Evolutionary conservation across 345 rosid species (phyloP), one percentile per base, ranked within the genome.

Genomic region (Acer negundo): DNA sequence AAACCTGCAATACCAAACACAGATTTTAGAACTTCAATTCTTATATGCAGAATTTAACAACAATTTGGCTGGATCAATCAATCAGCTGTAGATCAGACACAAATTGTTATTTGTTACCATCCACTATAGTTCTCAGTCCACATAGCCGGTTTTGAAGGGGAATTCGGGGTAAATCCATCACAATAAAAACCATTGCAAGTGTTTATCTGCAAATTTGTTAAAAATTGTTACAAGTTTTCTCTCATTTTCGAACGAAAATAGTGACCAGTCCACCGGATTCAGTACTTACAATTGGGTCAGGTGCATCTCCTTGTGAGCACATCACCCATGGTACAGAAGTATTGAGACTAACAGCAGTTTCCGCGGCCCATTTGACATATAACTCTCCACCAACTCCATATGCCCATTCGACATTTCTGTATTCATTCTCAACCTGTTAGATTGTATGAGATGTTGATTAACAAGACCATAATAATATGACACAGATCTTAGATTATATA

Each of bases 131-230:
- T 88, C 85, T 90, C 94, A 13, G 91, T 90, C 94, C 94, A 90
- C 78, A 90, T 85, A 71, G 86, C 88, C 2, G 94, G 91, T 72
- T 88, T 90, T 59, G 86, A 81, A 73, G 84, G 89, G 31, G 94
- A 85, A 79, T 88, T 88, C 2, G 94, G 90, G 7, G 81, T 78
- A 67, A 88, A 90, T 62, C 1, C 74, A 72, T 90, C 90, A 44
- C 93, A 90, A 81, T 88, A 90, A 77, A 90, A 87, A 63, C 94
- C 94, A 71, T 90, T 90, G 78, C 94, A 90, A 46, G 94, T 90
- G 79, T 90, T 88, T 77, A 90, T 85, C 94, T 90, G 89, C 85
- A 82, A 0, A 16, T 16, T 42, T 7, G 9, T 42, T 7, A 42
- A 68, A 40, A 7, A 19, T 38, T 16, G 28, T 58, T 26, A 72